A percentile compares a stretch with the other conserved stretches of the same genome.
Conservation (phyloP, 306 rosid genomes). For the Alnus rubra region DNA sequence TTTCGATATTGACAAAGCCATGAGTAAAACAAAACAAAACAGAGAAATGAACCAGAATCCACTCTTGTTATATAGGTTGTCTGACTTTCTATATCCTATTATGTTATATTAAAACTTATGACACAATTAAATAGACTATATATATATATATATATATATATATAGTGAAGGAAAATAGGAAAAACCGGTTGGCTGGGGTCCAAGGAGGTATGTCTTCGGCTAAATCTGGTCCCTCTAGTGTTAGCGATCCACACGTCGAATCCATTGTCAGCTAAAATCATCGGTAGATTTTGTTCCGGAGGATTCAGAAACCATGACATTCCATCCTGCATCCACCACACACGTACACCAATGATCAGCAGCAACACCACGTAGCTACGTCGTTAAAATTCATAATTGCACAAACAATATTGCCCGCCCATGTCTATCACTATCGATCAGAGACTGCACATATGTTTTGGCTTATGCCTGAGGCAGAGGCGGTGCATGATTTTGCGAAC, state of each 20-base stretch:
- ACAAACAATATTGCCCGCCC: background rate
- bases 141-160: too few relatives aligned
- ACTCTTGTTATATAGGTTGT: too few relatives aligned
- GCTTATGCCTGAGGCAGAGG: constrained; percentile 8
- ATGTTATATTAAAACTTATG: background rate
- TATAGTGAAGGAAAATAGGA: background rate
- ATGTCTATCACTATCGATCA: too few relatives aligned
- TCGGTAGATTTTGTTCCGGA: constrained; percentile 71
- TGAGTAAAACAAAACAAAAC: too few relatives aligned
- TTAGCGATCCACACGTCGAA: constrained; percentile 89
- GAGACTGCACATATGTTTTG: background rate
- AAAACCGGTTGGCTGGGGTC: constrained; percentile 45
- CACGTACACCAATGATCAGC: background rate
- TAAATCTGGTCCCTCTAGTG: constrained; percentile 81
- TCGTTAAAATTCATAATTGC: background rate
- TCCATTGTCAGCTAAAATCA: constrained; percentile 77
- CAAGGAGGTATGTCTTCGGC: constrained; percentile 59
- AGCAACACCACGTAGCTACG: background rate
- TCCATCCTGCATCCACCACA: constrained; percentile 60
- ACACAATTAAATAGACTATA: background rate
- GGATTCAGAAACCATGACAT: constrained; percentile 69
- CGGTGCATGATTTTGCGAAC: constrained; percentile 29
- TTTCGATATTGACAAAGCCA: too few relatives aligned
- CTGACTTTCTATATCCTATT: too few relatives aligned
- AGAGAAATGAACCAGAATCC: too few relatives aligned